A percentile compares a stretch with the other conserved stretches of the same genome.
These are phyloP conservation scores for Aureobasidium namibiae DNA, from an alignment of 2,329 filamentous ascomycete genomes.

Conservation along the genomic window DNA sequence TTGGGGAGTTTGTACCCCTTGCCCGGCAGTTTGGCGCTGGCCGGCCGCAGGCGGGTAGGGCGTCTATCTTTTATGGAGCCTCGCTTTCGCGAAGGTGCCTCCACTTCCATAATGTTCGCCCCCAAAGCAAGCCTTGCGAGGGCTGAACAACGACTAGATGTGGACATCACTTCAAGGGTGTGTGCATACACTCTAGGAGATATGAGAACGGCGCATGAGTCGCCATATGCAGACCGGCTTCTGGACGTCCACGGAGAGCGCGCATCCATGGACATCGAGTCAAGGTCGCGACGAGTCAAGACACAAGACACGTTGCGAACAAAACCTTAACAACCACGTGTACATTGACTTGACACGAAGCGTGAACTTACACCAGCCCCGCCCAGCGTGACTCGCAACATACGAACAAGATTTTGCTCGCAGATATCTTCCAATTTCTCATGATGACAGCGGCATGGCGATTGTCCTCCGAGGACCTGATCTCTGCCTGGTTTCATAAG, in stretches of 20 bases:
- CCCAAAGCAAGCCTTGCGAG: background rate
- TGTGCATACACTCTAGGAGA: background rate
- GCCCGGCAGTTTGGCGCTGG: background rate
- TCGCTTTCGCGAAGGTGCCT: background rate
- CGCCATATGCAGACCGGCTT: background rate
- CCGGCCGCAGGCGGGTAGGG: background rate
- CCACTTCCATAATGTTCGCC: background rate
- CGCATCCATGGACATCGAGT: background rate
- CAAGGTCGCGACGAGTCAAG: background rate
- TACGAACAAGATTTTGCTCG: background rate
- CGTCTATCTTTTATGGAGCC: background rate
- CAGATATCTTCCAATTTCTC: background rate
- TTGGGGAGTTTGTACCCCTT: background rate
- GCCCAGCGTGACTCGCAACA: background rate
- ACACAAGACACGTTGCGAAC: background rate
- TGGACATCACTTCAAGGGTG: background rate
- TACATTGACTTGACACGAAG: background rate
- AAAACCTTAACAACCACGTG: background rate
- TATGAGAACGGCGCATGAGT: background rate
- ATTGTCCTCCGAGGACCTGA: background rate
- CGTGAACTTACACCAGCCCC: background rate
- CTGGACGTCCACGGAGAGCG: background rate
- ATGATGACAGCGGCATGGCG: constrained; percentile 1
- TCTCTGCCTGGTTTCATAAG: background rate
- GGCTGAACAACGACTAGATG: background rate